phyloP scores from a whole-genome alignment of 169 alveolate genomes.

The Plasmodium adleri region DNA sequence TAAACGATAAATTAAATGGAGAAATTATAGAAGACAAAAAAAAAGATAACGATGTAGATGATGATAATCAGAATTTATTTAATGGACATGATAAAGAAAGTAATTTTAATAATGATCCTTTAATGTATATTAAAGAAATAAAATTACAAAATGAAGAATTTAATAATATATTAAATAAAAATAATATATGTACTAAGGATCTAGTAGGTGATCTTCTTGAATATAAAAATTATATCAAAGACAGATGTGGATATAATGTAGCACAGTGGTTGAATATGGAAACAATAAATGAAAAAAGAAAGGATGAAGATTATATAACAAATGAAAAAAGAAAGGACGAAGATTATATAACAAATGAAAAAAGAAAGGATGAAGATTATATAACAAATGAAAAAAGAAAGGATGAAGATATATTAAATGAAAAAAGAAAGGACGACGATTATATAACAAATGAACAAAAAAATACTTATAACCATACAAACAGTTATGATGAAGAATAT shows the following conservation, averaged over 20 bases:
- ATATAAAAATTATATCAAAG: constrained; percentile 54
- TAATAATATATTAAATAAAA: constrained; percentile 37
- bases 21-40: neutral
- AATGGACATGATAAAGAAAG: constrained; percentile 1
- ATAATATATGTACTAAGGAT: constrained; percentile 13
- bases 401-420: too few species aligned
- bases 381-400: neutral
- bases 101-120: neutral
- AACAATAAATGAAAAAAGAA: neutral
- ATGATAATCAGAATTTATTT: neutral
- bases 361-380: neutral
- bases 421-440: too few species aligned
- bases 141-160: constrained; percentile 61
- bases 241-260: constrained; percentile 68
- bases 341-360: neutral
- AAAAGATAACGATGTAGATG: neutral
- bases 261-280: constrained; percentile 24
- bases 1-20: neutral
- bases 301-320: neutral
- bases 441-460: too few species aligned
- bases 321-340: neutral
- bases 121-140: constrained; percentile 55
- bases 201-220: constrained; percentile 31
- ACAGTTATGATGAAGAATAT: neutral
- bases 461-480: too few species aligned